A percentile compares a stretch with the other conserved stretches of the same genome.
These are phyloP conservation scores for Abrus pulchellus DNA, from an alignment of 306 rosid species.

Conservation along the genomic window DNA sequence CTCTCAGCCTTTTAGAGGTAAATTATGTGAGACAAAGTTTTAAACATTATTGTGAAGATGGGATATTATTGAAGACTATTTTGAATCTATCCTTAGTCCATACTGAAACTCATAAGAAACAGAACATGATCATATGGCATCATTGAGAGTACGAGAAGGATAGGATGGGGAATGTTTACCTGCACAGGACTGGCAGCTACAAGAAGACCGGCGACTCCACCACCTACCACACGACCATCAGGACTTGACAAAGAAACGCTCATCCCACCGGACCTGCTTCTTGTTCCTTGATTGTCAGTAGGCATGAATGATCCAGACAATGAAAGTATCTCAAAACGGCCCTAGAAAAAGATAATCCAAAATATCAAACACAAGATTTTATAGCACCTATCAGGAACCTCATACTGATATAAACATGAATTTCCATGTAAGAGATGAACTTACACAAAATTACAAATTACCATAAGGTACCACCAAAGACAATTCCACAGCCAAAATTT, in stretches of 20 bases:
- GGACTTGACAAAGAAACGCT: constrained; percentile 74
- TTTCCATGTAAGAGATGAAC: neutral
- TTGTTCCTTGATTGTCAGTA: constrained; percentile 70
- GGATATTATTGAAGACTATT: neutral
- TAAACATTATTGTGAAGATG: constrained; percentile 14
- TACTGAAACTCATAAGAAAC: neutral
- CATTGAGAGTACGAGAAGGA: neutral
- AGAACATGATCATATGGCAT: neutral
- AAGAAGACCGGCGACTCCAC: constrained; percentile 78
- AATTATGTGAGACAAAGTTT: neutral
- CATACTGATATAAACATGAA: neutral
- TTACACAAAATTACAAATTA: neutral
- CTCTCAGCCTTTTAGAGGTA: neutral
- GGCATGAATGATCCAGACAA: constrained; percentile 81
- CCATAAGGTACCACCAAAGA: neutral
- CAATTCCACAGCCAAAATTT: neutral
- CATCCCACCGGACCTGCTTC: constrained; percentile 81
- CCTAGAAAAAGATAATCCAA: constrained; percentile 53
- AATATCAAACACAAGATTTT: constrained; percentile 22
- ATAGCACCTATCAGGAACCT: neutral
- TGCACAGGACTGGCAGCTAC: constrained; percentile 83
- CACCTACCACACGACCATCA: constrained; percentile 75
- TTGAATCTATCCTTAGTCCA: neutral
- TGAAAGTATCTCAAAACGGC: constrained; percentile 76
- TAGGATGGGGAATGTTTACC: constrained; percentile 49